Conservation (phyloP, 1,284 basidiomycete species). For the Cutaneotrichosporon cutaneum region DNA sequence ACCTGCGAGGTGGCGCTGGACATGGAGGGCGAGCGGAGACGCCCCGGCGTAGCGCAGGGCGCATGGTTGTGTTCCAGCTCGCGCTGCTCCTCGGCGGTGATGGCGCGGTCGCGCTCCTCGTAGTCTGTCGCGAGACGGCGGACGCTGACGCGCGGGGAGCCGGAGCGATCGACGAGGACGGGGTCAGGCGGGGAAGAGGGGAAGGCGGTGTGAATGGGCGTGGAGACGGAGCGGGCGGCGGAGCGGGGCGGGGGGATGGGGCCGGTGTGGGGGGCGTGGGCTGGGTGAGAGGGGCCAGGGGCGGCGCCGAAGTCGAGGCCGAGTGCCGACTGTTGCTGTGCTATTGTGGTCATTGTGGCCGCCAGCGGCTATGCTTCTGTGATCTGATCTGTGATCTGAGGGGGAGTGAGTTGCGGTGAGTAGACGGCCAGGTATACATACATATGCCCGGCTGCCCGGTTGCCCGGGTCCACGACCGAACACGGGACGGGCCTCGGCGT, state of each 20-base stretch:
- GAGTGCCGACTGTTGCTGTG: background rate
- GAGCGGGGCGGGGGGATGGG: background rate
- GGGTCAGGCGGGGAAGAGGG: background rate
- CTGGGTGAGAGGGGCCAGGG: background rate
- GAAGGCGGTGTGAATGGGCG: background rate
- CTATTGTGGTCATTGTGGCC: background rate
- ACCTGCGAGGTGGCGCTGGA: background rate
- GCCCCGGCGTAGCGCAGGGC: background rate
- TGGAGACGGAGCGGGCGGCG: background rate
- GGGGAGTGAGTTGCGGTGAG: background rate
- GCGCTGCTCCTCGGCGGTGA: background rate
- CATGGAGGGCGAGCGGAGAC: background rate
- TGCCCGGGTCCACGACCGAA: too few relatives aligned
- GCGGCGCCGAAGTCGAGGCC: conserved; percentile 1
- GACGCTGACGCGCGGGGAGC: conserved; percentile 1
- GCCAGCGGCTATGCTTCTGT: background rate
- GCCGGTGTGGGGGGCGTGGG: background rate
- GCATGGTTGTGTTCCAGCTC: background rate
- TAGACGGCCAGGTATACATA: too few relatives aligned
- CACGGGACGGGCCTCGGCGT: background rate
- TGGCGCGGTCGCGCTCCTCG: background rate
- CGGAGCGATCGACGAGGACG: background rate
- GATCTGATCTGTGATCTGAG: background rate
- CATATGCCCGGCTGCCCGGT: too few relatives aligned
- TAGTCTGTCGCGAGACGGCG: background rate